Conservation (phyloP, 192 early-diverging fungal species). For the Martensiomyces pterosporus region DNA sequence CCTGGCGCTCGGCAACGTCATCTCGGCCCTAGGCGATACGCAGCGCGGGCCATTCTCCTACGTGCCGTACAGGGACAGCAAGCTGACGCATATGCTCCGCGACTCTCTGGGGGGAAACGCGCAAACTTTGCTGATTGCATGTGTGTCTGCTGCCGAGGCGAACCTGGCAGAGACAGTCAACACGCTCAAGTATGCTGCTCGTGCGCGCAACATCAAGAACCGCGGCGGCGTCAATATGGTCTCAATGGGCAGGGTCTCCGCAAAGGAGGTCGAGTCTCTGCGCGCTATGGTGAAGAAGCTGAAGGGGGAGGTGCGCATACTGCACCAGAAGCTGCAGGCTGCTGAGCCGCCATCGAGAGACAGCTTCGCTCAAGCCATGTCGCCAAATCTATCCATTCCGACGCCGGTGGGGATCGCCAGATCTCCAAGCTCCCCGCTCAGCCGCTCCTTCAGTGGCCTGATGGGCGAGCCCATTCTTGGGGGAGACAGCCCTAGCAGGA, state of each 20-base stretch:
- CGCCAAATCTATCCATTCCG: too few relatives aligned
- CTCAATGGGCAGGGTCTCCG: slow-evolving; percentile 54
- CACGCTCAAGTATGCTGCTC: slow-evolving; percentile 93
- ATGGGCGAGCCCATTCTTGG: background rate
- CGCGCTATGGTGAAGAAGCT: slow-evolving; percentile 61
- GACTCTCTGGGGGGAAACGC: slow-evolving; percentile 95
- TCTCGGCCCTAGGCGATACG: slow-evolving; percentile 89
- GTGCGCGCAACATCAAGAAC: slow-evolving; percentile 96
- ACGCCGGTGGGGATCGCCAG: too few relatives aligned
- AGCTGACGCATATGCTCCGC: slow-evolving; percentile 93
- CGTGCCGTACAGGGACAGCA: slow-evolving; percentile 96
- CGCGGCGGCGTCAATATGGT: slow-evolving; percentile 67
- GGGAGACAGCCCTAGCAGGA: background rate
- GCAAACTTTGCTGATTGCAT: slow-evolving; percentile 93
- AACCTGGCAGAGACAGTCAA: slow-evolving; percentile 90
- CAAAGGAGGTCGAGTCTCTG: slow-evolving; percentile 65
- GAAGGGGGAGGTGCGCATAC: slow-evolving; percentile 51
- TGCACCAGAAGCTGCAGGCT: slow-evolving; percentile 22
- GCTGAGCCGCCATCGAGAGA: slow-evolving; percentile 4
- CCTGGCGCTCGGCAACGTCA: slow-evolving; percentile 95
- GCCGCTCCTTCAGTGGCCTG: too few relatives aligned
- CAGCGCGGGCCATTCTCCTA: slow-evolving; percentile 56
- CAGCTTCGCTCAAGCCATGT: slow-evolving; percentile 3
- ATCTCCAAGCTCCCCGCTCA: too few relatives aligned
- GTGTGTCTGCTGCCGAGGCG: slow-evolving; percentile 80